Conservation (phyloP, 106 monocot species). For the Posidonia australis region DNA sequence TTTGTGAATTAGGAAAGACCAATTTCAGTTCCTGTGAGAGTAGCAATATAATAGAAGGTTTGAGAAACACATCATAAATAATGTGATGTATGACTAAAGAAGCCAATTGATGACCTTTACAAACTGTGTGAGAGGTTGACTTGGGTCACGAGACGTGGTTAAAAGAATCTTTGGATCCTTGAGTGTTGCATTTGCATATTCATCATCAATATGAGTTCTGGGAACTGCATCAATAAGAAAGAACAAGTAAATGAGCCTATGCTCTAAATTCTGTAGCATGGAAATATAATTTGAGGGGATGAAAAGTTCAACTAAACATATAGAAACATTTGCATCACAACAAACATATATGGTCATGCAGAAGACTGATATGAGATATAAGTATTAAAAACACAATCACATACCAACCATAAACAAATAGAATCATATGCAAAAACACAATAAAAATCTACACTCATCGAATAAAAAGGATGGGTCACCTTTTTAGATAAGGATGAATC, state of each 20-base stretch:
- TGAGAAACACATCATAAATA: background rate
- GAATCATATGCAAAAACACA: too few relatives aligned
- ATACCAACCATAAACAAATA: too few relatives aligned
- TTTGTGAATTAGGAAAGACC: conserved; percentile 81
- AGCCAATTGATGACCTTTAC: conserved; percentile 45
- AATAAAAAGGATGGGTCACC: too few relatives aligned
- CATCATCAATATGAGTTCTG: conserved; percentile 22
- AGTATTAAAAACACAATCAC: too few relatives aligned
- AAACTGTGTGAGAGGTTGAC: conserved; percentile 86
- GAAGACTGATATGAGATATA: too few relatives aligned
- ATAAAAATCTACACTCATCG: too few relatives aligned
- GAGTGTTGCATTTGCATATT: conserved; percentile 23
- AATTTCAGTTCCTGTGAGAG: conserved; percentile 70
- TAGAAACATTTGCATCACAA: background rate
- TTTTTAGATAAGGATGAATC: too few relatives aligned
- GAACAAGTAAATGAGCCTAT: background rate
- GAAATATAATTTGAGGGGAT: background rate
- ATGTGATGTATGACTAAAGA: background rate
- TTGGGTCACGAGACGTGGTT: conserved; percentile 70
- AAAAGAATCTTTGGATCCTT: conserved; percentile 23
- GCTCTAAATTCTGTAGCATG: background rate
- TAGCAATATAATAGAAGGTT: background rate
- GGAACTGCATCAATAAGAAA: conserved; percentile 11
- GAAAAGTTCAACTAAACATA: background rate
- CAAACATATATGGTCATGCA: background rate